These are phyloP conservation scores for Pichia insulana DNA, from an alignment of 805 yeast genomes.

Conservation along the genomic window DNA sequence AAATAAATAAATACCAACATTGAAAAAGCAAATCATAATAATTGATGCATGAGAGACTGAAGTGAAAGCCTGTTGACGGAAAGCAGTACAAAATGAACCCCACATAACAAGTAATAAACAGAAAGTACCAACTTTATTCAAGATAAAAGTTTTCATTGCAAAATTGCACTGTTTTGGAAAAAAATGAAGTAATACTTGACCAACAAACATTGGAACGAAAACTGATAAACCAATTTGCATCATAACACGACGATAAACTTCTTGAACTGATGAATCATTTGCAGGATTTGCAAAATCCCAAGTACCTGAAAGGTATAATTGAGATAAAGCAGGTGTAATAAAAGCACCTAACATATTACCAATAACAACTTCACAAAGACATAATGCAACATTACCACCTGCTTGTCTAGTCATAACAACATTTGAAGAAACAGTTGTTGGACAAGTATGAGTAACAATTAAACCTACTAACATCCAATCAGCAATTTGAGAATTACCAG, in stretches of 20 bases:
- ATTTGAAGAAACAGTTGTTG: slow-evolving; percentile 86
- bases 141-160: slow-evolving; percentile 45
- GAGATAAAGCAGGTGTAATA: slow-evolving; percentile 76
- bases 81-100: slow-evolving; percentile 75
- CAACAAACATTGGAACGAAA: slow-evolving; percentile 81
- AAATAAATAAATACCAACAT: slow-evolving; percentile 68
- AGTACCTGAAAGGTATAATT: slow-evolving; percentile 48
- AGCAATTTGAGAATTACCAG: slow-evolving; percentile 52
- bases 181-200: slow-evolving; percentile 69
- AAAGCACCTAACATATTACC: slow-evolving; percentile 85
- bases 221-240: slow-evolving; percentile 75
- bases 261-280: slow-evolving; percentile 40
- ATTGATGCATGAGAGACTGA: slow-evolving; percentile 43
- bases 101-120: slow-evolving; percentile 60
- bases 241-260: slow-evolving; percentile 69
- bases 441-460: slow-evolving; percentile 77
- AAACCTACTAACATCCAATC: slow-evolving; percentile 76
- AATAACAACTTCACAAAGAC: slow-evolving; percentile 76
- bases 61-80: slow-evolving; percentile 71
- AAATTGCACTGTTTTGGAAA: slow-evolving; percentile 59
- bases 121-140: slow-evolving; percentile 69
- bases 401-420: slow-evolving; percentile 88
- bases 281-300: slow-evolving; percentile 84
- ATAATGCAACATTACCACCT: slow-evolving; percentile 65
- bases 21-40: slow-evolving; percentile 73